Percentiles rank a stretch among this genome's conserved stretches.
These are phyloP conservation scores for Coemansia sp. DNA, from an alignment of 192 early-diverging fungal species.

Conservation along the genomic window DNA sequence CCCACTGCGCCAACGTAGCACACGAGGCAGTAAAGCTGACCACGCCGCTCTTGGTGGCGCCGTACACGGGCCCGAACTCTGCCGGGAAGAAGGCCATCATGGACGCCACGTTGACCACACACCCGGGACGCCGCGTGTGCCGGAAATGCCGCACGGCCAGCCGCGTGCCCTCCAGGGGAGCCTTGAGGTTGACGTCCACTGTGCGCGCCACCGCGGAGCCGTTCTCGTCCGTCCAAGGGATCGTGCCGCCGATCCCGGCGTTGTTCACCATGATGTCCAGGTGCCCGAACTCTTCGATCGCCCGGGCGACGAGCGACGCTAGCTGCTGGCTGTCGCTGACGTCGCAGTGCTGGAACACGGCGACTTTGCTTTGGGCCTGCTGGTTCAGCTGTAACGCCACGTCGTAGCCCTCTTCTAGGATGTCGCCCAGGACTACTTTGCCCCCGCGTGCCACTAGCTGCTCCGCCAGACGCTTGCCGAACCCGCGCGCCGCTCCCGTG, in stretches of 20 bases:
- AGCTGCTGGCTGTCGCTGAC: conserved; percentile 44
- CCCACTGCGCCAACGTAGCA: conserved; percentile 41
- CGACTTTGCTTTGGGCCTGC: conserved; percentile 8
- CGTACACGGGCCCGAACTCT: conserved; percentile 66
- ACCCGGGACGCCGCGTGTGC: conserved; percentile 53
- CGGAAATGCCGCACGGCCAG: conserved; percentile 62
- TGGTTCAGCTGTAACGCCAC: conserved; percentile 42
- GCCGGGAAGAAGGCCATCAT: conserved; percentile 64
- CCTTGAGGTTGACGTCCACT: conserved; percentile 72
- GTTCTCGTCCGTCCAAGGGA: conserved; percentile 47
- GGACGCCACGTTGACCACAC: conserved; percentile 75
- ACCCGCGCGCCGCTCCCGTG: conserved; percentile 67
- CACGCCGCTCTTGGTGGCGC: conserved; percentile 73
- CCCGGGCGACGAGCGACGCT: conserved; percentile 33
- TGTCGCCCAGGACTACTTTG: conserved; percentile 63
- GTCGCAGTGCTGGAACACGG: conserved; percentile 55
- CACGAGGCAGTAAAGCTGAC: conserved; percentile 58
- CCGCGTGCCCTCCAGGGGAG: conserved; percentile 73
- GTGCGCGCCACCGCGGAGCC: conserved; percentile 53
- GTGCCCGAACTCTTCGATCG: conserved; percentile 54
- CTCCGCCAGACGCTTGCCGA: conserved; percentile 63
- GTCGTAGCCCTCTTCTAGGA: conserved; percentile 48
- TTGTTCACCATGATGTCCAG: conserved; percentile 66
- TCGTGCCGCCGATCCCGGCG: conserved; percentile 55
- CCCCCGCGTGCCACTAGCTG: conserved; percentile 58